Base-by-base conservation (phyloP, 352 stramenopile species). In the Globisporangium apiculatum region DNA sequence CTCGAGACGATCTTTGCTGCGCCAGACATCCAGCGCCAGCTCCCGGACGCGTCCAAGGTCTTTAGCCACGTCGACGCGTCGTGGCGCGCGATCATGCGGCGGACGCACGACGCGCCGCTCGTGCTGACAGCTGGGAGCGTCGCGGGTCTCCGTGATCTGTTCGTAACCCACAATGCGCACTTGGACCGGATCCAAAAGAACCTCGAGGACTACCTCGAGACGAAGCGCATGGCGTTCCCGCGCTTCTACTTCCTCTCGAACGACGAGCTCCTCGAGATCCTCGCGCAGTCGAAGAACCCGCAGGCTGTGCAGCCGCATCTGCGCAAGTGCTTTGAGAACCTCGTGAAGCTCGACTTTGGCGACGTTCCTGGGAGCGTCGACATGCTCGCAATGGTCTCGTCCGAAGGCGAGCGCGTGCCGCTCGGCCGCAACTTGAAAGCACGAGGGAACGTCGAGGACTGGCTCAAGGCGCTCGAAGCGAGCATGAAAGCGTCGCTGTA, bases 171-270 rank as follows among this genome's bases (percentile, higher is more conserved):
- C 61, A 96, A 96, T 50, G 69, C 73, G 5, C 73, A 95, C 38
- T 57, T 97, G 8, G 90, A 97, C 54, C 86, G 84, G 51, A 97
- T 97, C 64, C 89, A 97, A 58, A 97, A 97, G 64, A 92, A 86
- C 40, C 59, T 97, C 2, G 90, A 97, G 58, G 87, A 97, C 58
- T 97, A 97, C 61, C 68, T 97, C 5, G 90, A 97, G 59, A 97
- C 88, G 1, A 97, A 97, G 53, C 77, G 90, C 9, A 96, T 96
- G 86, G 87, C 87, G 4, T 97, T 97, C 52, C 90, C 90, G 6
- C 70, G 86, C 0, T 98, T 98, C 68, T 98, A 98, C 69, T 98
- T 98, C 58, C 65, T 98, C 2, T 97, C 91, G 0, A 97, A 98
- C 54, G 95, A 98, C 50, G 95, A 97, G 42, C 68, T 98, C 17